Percentiles rank a stretch among this genome's conserved stretches.
Evolutionary conservation across 371 early-diverging fungal species (phyloP).

Genomic region (Mucor racemosus): DNA sequence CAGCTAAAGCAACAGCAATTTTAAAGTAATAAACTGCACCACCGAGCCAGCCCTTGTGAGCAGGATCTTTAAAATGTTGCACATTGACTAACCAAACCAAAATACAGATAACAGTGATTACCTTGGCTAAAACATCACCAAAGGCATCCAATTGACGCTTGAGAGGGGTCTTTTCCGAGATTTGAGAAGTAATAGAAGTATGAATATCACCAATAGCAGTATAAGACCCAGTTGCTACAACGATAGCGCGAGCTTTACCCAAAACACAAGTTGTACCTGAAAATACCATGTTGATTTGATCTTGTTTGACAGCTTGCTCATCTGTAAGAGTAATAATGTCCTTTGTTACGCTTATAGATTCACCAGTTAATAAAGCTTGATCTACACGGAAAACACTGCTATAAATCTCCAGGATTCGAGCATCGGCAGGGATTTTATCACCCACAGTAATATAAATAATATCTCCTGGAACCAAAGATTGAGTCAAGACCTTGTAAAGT

Average conservation of each 20-base stretch:
- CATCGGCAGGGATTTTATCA: constrained; percentile 96
- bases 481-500: constrained; percentile 68
- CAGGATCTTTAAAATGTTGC: constrained; percentile 90
- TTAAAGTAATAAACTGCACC: constrained; percentile 96
- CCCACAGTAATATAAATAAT: constrained; percentile 89
- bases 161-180: constrained; percentile 92
- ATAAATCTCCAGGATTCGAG: constrained; percentile 76
- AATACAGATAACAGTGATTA: constrained; percentile 92
- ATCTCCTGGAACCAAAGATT: constrained; percentile 94
- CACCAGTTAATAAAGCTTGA: constrained; percentile 97
- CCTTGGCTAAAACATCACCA: constrained; percentile 94
- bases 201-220: constrained; percentile 97
- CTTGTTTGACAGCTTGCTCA: constrained; percentile 88
- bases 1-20: constrained; percentile 98
- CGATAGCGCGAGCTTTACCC: constrained; percentile 89
- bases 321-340: constrained; percentile 64
- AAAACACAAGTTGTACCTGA: constrained; percentile 92
- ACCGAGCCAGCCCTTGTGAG: constrained; percentile 89
- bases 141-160: constrained; percentile 95
- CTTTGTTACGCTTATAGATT: constrained; percentile 91
- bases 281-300: constrained; percentile 94
- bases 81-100: constrained; percentile 97
- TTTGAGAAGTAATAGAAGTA: constrained; percentile 80
- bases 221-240: constrained; percentile 81
- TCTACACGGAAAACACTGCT: constrained; percentile 89